Evolutionary conservation across 192 early-diverging fungal species (phyloP), one percentile per base, ranked within the genome.

Genomic region (Dimargaris xerosporica): DNA sequence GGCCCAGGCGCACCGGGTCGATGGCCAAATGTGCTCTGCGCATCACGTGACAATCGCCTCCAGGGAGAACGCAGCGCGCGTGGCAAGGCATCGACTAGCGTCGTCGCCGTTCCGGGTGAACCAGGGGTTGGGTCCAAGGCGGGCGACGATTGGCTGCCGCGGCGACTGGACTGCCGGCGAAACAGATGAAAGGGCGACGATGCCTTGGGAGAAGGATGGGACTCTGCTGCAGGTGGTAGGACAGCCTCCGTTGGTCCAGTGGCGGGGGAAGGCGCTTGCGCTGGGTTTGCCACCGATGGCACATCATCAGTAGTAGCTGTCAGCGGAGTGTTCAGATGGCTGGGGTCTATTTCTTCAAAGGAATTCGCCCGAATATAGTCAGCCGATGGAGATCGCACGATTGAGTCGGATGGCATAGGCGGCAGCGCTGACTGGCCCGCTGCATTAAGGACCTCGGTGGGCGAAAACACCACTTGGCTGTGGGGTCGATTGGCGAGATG

Each of bases 331-430:
- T 3, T 21, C 46, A 47, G 46, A 3, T 16, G 15, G 21, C 46
- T 16, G 21, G 21, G 17, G 46, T 47, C 46, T 16, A 47, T 21
- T 12, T 16, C 21, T 3, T 47, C 17, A 56, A 56, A 34, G n/a
- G 58, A 41, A 34, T 60, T 34, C 39, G 34, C 58, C 30, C 41
- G 58, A 43, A 60, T 60, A 23, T 25, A 39, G 39, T 60, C 58
- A 19, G 58, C 58, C 16, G 58, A 60, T 13, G 58, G 58, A n/a
- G 58, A 60, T 21, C 58, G 58, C 3, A 28, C 21, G 25, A 53
- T 19, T 21, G 23, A 12, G 5, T 53, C 19, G 21, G 21, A 5
- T 25, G 21, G 52, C 52, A 13, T 19, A 28, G 11, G 2, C 19
- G 58, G 23, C 42, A 42, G 17, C 41, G 58, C 42, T 17, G 12